Conservation (phyloP, 2,329 filamentous ascomycete genomes). For the Aureobasidium vineae region DNA sequence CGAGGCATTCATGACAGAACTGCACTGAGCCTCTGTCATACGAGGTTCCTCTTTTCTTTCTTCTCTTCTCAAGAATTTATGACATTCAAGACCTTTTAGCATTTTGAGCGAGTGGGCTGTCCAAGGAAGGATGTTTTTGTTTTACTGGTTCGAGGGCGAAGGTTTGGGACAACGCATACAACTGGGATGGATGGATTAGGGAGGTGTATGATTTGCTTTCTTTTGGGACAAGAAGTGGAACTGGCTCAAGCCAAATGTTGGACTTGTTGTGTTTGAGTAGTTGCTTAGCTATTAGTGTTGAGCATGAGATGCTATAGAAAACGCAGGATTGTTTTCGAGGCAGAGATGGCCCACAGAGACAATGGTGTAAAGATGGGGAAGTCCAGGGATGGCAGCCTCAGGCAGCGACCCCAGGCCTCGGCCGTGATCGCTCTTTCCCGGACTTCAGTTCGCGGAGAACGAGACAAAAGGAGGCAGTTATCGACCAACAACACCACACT, state of each 20-base stretch:
- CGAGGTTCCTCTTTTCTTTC: not conserved
- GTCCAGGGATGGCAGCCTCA: not conserved
- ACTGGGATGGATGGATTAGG: not conserved
- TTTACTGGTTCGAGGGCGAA: not conserved
- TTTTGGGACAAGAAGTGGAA: not conserved
- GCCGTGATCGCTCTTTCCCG: slow-evolving; percentile 6
- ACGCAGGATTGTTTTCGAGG: not conserved
- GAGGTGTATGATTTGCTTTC: not conserved
- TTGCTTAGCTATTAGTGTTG: not conserved
- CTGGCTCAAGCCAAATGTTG: slow-evolving; percentile 13
- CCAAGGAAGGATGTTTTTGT: not conserved
- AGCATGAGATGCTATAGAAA: not conserved
- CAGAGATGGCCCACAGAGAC: not conserved
- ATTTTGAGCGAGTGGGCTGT: slow-evolving; percentile 19
- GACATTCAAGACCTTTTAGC: slow-evolving; percentile 18
- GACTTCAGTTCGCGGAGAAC: slow-evolving; percentile 12
- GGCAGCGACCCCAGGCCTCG: slow-evolving; percentile 6
- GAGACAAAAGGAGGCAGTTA: slow-evolving; percentile 10
- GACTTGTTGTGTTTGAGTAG: not conserved
- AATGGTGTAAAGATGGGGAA: not conserved
- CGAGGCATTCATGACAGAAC: slow-evolving; percentile 8
- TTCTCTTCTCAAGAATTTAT: slow-evolving; percentile 9
- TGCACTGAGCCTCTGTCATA: not conserved
- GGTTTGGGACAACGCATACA: slow-evolving; percentile 10
- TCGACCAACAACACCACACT: not conserved